Conservation (phyloP, 257 asterid genomes). For the Linaria vulgaris region DNA sequence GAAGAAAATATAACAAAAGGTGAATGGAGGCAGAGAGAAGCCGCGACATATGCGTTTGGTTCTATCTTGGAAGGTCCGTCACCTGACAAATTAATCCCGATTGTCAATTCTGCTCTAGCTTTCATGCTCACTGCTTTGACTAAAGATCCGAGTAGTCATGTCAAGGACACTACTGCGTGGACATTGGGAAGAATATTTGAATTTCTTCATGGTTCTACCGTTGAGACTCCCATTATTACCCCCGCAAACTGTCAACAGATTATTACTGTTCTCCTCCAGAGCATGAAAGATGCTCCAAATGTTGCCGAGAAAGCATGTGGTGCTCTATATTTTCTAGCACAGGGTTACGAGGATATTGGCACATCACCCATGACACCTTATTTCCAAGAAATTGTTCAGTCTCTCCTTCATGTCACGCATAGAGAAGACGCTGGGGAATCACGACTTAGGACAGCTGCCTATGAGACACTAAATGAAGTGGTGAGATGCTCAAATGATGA, state of each 20-base stretch:
- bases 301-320: conserved; percentile 89
- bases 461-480: conserved; percentile 82
- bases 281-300: conserved; percentile 85
- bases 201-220: conserved; percentile 69
- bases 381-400: conserved; percentile 75
- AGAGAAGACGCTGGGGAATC: conserved; percentile 88
- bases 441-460: conserved; percentile 73
- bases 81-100: conserved; percentile 62
- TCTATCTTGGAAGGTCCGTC: conserved; percentile 86
- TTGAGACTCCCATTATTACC: conserved; percentile 64
- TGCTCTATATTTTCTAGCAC: conserved; percentile 77
- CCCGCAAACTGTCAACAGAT: conserved; percentile 71
- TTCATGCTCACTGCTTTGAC: conserved; percentile 72
- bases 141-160: conserved; percentile 70
- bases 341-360: conserved; percentile 70
- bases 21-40: conserved; percentile 82
- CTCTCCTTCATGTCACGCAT: conserved; percentile 67
- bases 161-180: conserved; percentile 87
- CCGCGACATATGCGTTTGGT: conserved; percentile 79
- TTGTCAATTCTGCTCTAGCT: conserved; percentile 61
- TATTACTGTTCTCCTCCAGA: conserved; percentile 69
- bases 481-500: conserved; percentile 79
- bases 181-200: conserved; percentile 79
- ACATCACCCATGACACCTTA: conserved; percentile 73
- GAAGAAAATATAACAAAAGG: conserved; percentile 61